Conservation (phyloP, 2,329 filamentous ascomycete species). For the Sarocladiaceae sp. region DNA sequence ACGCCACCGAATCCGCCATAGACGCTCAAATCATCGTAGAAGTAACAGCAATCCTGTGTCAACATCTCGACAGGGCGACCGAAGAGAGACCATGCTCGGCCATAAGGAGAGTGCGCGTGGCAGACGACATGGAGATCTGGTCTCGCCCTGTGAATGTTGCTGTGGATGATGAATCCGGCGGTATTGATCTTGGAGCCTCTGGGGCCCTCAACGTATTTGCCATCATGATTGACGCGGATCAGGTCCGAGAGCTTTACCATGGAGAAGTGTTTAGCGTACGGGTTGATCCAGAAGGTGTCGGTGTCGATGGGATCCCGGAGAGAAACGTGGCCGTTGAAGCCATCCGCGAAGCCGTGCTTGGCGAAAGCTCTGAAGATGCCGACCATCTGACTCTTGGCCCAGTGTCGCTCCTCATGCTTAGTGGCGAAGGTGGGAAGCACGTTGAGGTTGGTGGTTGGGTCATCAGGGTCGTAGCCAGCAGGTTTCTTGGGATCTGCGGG, state of each 20-base stretch:
- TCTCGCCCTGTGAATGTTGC: slow-evolving; percentile 57
- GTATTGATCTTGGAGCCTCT: slow-evolving; percentile 42
- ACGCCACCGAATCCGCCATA: slow-evolving; percentile 36
- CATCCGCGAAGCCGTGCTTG: slow-evolving; percentile 59
- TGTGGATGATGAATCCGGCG: slow-evolving; percentile 63
- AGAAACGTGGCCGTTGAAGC: slow-evolving; percentile 61
- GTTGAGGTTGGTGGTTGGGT: background rate
- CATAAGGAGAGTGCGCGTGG: slow-evolving; percentile 58
- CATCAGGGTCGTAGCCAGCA: background rate
- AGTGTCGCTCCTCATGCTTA: slow-evolving; percentile 16
- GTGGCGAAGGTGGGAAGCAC: slow-evolving; percentile 2
- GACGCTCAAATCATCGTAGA: slow-evolving; percentile 37
- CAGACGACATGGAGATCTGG: slow-evolving; percentile 61
- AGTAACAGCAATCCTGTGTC: slow-evolving; percentile 57
- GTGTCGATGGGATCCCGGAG: slow-evolving; percentile 38
- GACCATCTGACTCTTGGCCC: slow-evolving; percentile 53
- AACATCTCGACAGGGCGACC: slow-evolving; percentile 60
- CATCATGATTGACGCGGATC: slow-evolving; percentile 54
- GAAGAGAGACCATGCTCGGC: slow-evolving; percentile 62
- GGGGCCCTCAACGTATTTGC: slow-evolving; percentile 43
- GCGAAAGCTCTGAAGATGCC: slow-evolving; percentile 63
- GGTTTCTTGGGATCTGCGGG: too few relatives aligned
- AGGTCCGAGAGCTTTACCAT: slow-evolving; percentile 59
- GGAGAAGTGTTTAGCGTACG: slow-evolving; percentile 59
- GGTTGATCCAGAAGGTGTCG: slow-evolving; percentile 41